A percentile compares a stretch with the other conserved stretches of the same genome.
Conservation (phyloP, 345 rosid species). For the Streptanthus diversifolius region DNA sequence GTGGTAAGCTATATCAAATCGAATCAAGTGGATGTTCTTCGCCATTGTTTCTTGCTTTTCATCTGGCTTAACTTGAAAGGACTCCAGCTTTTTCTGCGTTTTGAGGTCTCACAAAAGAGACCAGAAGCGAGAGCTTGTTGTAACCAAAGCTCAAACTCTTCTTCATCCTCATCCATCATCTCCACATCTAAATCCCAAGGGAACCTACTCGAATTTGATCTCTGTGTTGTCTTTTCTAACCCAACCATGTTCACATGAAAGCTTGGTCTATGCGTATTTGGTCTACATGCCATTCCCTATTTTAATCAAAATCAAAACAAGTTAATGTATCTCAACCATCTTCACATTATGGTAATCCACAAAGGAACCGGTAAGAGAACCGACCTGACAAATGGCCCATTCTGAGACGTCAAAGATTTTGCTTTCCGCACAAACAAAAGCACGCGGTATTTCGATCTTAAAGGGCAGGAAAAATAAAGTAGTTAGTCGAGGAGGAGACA, state of each 20-base stretch:
- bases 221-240: conserved; percentile 73
- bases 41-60: conserved; percentile 86
- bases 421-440: conserved; percentile 99
- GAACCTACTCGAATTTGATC: conserved; percentile 76
- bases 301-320: not conserved
- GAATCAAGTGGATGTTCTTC: conserved; percentile 70
- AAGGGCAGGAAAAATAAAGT: conserved; percentile 16
- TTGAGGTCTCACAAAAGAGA: conserved; percentile 80
- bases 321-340: conserved; percentile 1
- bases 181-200: conserved; percentile 93
- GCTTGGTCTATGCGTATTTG: conserved; percentile 96
- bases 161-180: conserved; percentile 88
- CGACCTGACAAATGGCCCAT: conserved; percentile 99
- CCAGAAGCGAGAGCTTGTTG: conserved; percentile 90
- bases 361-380: conserved; percentile 17
- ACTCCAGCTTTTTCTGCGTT: conserved; percentile 93
- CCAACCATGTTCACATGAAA: conserved; percentile 97
- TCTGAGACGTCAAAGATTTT: conserved; percentile 98
- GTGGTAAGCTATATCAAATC: not conserved
- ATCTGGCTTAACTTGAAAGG: conserved; percentile 81
- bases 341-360: not conserved
- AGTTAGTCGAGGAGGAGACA: not conserved
- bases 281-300: conserved; percentile 96
- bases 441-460: conserved; percentile 93
- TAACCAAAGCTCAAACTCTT: conserved; percentile 87